These are phyloP conservation scores for Ambrosia hybrid DNA, from an alignment of 140 eudicot species.

Conservation along the genomic window DNA sequence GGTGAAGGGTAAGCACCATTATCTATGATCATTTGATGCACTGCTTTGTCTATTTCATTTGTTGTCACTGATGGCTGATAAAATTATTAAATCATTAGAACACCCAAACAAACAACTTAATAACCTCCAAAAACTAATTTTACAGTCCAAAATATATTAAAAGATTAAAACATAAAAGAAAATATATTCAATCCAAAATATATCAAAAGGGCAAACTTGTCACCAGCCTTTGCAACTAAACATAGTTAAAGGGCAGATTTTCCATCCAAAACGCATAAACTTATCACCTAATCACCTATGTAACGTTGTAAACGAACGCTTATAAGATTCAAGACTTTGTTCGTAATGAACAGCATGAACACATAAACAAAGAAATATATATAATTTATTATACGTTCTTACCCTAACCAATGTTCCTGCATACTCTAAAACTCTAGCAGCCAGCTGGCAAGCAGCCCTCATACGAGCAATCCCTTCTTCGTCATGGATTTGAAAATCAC, in stretches of 20 bases:
- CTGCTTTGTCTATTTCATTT: slow-evolving; percentile 92
- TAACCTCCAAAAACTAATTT: background rate
- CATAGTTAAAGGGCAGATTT: too few relatives aligned
- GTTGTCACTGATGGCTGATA: slow-evolving; percentile 96
- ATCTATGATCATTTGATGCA: slow-evolving; percentile 96
- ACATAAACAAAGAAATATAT: too few relatives aligned
- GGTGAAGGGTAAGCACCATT: slow-evolving; percentile 99
- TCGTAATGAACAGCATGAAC: too few relatives aligned
- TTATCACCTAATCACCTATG: too few relatives aligned
- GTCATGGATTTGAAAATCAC: slow-evolving; percentile 72
- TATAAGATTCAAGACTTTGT: too few relatives aligned
- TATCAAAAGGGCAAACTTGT: too few relatives aligned
- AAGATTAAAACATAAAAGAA: too few relatives aligned
- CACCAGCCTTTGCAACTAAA: too few relatives aligned
- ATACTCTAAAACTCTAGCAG: slow-evolving; percentile 84
- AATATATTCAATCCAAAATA: too few relatives aligned
- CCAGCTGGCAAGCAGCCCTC: slow-evolving; percentile 96
- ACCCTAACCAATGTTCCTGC: slow-evolving; percentile 97
- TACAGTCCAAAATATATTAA: too few relatives aligned
- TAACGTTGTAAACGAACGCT: background rate
- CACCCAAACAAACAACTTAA: background rate
- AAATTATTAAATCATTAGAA: background rate
- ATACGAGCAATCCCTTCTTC: slow-evolving; percentile 81
- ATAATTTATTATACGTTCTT: slow-evolving; percentile 27
- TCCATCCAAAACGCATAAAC: too few relatives aligned